A percentile compares a stretch with the other conserved stretches of the same genome.
phyloP scores from a whole-genome alignment of 768 basidiomycete genomes.

The Mycena pura region DNA sequence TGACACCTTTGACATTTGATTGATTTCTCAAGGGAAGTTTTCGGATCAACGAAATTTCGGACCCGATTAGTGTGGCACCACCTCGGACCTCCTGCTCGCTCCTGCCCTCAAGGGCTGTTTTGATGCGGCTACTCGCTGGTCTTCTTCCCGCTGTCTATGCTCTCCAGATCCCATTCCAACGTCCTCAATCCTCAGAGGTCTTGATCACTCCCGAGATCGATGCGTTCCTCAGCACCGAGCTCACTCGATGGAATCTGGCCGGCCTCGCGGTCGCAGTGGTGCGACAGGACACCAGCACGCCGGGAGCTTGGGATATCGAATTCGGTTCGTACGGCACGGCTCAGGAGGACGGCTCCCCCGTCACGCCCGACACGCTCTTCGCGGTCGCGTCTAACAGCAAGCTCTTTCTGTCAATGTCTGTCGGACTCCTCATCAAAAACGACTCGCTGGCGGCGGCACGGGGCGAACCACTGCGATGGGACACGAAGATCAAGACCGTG shows the following conservation, averaged over 20 bases:
- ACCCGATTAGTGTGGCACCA: no score
- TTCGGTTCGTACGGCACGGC: slow-evolving; percentile 48
- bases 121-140: background rate
- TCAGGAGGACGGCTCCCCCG: slow-evolving; percentile 38
- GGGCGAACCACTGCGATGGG: slow-evolving; percentile 43
- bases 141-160: background rate
- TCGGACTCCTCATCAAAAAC: slow-evolving; percentile 48
- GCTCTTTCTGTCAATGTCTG: slow-evolving; percentile 45
- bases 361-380: slow-evolving; percentile 51
- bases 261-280: slow-evolving; percentile 50
- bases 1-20: no score
- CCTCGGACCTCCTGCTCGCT: background rate
- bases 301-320: slow-evolving; percentile 42
- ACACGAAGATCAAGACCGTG: slow-evolving; percentile 43
- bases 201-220: slow-evolving; percentile 24
- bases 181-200: background rate
- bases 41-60: no score
- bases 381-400: slow-evolving; percentile 55
- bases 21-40: no score
- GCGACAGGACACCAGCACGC: slow-evolving; percentile 36
- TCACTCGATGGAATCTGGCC: slow-evolving; percentile 45
- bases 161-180: slow-evolving; percentile 6
- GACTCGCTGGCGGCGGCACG: slow-evolving; percentile 39
- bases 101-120: background rate
- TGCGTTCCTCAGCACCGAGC: slow-evolving; percentile 25